Percentiles rank a stretch among this genome's conserved stretches.
phyloP scores from a whole-genome alignment of 371 early-diverging fungal species.

The Paraphysoderma sedebokerense region DNA sequence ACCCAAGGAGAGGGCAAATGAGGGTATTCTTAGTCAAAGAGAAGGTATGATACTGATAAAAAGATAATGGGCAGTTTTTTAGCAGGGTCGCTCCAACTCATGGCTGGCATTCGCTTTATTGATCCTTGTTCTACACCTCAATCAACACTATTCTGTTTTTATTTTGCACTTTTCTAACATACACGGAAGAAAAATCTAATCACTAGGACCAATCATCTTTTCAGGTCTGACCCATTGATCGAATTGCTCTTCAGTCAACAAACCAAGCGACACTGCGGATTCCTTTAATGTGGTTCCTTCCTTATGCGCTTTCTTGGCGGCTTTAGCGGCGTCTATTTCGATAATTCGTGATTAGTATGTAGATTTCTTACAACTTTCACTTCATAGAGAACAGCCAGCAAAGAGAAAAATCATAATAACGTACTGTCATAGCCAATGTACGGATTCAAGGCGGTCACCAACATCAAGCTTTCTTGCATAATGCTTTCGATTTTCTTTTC shows the following conservation, averaged over 20 bases:
- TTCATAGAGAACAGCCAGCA: not conserved
- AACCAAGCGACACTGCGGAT: conserved; percentile 59
- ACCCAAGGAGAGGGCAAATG: too few relatives aligned
- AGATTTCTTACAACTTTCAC: too few relatives aligned
- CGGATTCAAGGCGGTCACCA: conserved; percentile 84
- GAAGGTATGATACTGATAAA: too few relatives aligned
- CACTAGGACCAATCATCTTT: conserved; percentile 49
- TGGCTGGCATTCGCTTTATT: too few relatives aligned
- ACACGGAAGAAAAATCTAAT: not conserved
- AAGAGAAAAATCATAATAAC: not conserved
- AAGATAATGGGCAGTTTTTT: too few relatives aligned
- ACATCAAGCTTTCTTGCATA: conserved; percentile 74
- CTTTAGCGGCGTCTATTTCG: conserved; percentile 60
- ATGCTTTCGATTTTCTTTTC: conserved; percentile 60
- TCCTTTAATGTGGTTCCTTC: conserved; percentile 67
- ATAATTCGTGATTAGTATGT: not conserved
- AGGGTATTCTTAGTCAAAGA: too few relatives aligned
- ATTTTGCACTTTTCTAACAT: too few relatives aligned
- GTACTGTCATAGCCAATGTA: conserved; percentile 62
- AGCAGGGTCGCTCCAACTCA: too few relatives aligned
- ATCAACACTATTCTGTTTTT: too few relatives aligned
- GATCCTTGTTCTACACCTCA: too few relatives aligned
- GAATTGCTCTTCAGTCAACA: conserved; percentile 71
- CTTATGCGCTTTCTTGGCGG: conserved; percentile 91
- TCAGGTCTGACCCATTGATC: conserved; percentile 81